Conservation (phyloP, 169 alveolate genomes). For the Plasmodium falciparum region DNA sequence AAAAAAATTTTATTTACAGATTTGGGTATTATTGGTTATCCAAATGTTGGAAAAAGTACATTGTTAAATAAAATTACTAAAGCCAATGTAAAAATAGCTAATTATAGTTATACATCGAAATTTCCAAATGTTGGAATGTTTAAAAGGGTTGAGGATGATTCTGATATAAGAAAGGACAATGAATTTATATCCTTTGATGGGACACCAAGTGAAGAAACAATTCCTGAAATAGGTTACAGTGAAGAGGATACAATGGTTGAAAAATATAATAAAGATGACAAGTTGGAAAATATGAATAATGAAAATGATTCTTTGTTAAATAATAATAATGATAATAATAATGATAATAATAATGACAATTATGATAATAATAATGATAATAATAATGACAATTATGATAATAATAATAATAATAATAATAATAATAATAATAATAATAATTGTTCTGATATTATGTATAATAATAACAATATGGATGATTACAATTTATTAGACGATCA, state of each 20-base stretch:
- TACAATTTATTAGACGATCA: too few relatives aligned
- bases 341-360: too few relatives aligned
- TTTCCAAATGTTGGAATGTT: conserved; percentile 73
- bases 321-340: too few relatives aligned
- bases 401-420: too few relatives aligned
- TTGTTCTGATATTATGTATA: neutral
- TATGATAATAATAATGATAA: too few relatives aligned
- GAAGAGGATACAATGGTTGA: neutral
- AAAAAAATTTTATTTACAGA: conserved; percentile 69
- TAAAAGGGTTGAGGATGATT: conserved; percentile 1
- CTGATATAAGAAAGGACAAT: neutral
- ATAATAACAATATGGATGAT: neutral
- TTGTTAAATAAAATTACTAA: conserved; percentile 51
- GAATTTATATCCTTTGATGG: too few relatives aligned
- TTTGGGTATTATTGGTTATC: conserved; percentile 73
- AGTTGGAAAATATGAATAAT: neutral
- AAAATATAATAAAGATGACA: neutral
- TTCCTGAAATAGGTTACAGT: neutral
- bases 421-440: too few relatives aligned
- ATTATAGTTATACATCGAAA: conserved; percentile 74
- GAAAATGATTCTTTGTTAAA: neutral
- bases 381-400: too few relatives aligned
- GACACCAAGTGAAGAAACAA: neutral
- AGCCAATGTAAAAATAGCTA: conserved; percentile 74
- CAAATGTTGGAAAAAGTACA: conserved; percentile 74